These are phyloP conservation scores for Antitrichia curtipendula DNA, from an alignment of 225 moss, liverwort and hornwort genomes.

Conservation along the genomic window DNA sequence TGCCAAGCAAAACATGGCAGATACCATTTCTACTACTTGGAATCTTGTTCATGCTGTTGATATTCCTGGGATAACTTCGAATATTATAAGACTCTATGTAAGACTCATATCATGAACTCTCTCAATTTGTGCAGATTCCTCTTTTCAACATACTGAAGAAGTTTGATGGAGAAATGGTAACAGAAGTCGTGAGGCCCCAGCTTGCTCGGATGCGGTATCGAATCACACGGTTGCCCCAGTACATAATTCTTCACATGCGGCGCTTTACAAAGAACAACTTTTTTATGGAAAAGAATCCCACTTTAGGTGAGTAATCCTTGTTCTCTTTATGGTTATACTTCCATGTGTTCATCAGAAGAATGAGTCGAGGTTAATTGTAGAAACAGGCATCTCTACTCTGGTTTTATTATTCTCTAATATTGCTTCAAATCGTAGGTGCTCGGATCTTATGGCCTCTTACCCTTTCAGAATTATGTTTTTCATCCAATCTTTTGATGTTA, in stretches of 20 bases:
- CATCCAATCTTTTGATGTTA: not conserved
- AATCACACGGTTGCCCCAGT: slow-evolving; percentile 77
- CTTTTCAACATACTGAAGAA: slow-evolving; percentile 95
- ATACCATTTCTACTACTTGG: not conserved
- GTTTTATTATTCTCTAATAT: not conserved
- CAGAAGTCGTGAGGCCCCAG: slow-evolving; percentile 96
- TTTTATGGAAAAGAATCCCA: slow-evolving; percentile 95
- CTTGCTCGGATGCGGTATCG: slow-evolving; percentile 85
- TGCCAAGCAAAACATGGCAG: not conserved
- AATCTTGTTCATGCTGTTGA: not conserved
- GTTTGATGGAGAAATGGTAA: slow-evolving; percentile 88
- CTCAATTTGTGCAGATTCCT: slow-evolving; percentile 33
- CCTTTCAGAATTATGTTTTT: not conserved
- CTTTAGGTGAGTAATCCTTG: slow-evolving; percentile 31
- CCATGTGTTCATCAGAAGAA: not conserved
- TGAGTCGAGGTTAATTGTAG: not conserved
- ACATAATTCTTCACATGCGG: slow-evolving; percentile 88
- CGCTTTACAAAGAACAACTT: slow-evolving; percentile 97
- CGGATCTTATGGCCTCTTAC: not conserved
- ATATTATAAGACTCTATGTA: not conserved
- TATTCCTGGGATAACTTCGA: not conserved
- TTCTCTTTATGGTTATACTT: not conserved
- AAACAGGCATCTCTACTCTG: not conserved
- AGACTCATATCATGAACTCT: not conserved
- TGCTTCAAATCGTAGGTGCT: not conserved